Base-by-base conservation (phyloP, 2,329 filamentous ascomycete genomes). In the Talaromyces amestolkiae region DNA sequence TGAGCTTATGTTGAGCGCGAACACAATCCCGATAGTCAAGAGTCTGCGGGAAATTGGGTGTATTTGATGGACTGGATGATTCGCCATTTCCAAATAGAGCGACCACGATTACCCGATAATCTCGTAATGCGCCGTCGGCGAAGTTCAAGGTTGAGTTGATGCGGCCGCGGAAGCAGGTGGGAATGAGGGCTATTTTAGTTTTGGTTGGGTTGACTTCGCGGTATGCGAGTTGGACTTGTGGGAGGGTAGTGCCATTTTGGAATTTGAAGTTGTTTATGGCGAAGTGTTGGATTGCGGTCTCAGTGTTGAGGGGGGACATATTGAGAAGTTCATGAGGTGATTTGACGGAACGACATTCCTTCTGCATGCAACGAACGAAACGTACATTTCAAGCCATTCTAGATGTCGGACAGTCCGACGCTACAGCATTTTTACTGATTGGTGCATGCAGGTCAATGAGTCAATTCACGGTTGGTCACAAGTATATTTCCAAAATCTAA, bases 111-210 rank as follows among this genome's bases (percentile, higher is more conserved):
- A 84, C 76, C 65, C 81, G 77, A 71, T 82, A 72, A 31, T 74
- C 66, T 37, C 70, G 72, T 1, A 84, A 71, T 0, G 79, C 78
- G 4, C 77, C 77, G 5, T 73, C 70, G 58, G 80, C 75, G 68
- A 84, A 85, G 53, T 77, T 83, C 2, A 83, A 69, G 0, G 85
- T 86, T 2, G 74, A 78, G 35, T 80, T 78, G 19, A 87, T 79
- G 9, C 77, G 77, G 27, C 85, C 85, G 5, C 81, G 79, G 71
- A 84, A 87, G 72, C 85, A 87, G 2, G 84, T 86, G 27, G 82
- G 80, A 13, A 87, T 79, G 15, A 86, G 72, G 17, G 80, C 79
- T n/a, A 71, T 73, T 56, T 81, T 77, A 31, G 72, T 73, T 5
- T 68, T 66, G 1, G 75, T 70, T 9, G 77, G 71, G 68, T 82